phyloP scores from a whole-genome alignment of 1,139 yeast genomes.

The Kurtzmaniella quercitrusa region DNA sequence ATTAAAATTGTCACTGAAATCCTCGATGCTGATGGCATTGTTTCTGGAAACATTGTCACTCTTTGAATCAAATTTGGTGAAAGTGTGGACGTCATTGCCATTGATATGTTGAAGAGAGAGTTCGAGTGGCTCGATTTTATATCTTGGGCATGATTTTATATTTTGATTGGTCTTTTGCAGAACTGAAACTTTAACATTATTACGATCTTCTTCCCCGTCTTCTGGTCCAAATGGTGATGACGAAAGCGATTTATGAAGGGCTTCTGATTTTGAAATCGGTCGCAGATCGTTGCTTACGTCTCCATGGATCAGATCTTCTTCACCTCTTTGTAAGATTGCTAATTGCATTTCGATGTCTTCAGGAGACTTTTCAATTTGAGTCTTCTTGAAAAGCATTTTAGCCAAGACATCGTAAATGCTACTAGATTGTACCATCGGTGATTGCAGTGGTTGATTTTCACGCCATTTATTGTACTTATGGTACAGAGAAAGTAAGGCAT shows the following conservation, averaged over 20 bases:
- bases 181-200: too few relatives aligned
- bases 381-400: slow-evolving; percentile 36
- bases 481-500: slow-evolving; percentile 31
- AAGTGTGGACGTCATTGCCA: slow-evolving; percentile 10
- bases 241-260: slow-evolving; percentile 9
- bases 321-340: slow-evolving; percentile 9
- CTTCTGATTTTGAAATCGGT: not conserved
- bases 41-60: not conserved
- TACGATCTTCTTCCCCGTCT: not conserved
- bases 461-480: slow-evolving; percentile 33
- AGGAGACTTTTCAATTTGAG: slow-evolving; percentile 34
- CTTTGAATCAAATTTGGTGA: slow-evolving; percentile 7
- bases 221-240: slow-evolving; percentile 16
- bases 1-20: not conserved
- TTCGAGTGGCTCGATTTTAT: not conserved
- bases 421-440: slow-evolving; percentile 24
- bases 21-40: not conserved
- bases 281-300: not conserved
- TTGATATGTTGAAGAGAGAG: slow-evolving; percentile 20
- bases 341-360: slow-evolving; percentile 39
- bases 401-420: slow-evolving; percentile 42
- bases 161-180: not conserved
- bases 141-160: not conserved
- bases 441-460: slow-evolving; percentile 22
- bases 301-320: not conserved